phyloP scores from a whole-genome alignment of 2,329 filamentous ascomycete species.

The Calcarisporium arbuscula region DNA sequence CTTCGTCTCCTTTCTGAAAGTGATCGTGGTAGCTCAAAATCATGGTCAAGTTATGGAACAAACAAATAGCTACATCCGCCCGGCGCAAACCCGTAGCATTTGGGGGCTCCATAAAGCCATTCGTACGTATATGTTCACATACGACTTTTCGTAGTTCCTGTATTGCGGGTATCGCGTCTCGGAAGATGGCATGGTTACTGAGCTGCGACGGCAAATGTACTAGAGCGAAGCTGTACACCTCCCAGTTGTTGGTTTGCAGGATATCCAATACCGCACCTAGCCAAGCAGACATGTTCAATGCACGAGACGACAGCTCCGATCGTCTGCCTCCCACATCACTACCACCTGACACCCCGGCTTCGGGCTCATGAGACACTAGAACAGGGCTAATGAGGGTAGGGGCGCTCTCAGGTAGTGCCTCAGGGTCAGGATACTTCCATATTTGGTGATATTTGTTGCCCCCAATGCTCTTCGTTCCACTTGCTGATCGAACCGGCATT shows the following conservation, averaged over 20 bases:
- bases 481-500: conserved; percentile 34
- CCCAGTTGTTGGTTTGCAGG: conserved; percentile 71
- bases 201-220: conserved; percentile 83
- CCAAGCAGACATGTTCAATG: conserved; percentile 61
- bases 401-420: conserved; percentile 45
- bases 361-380: conserved; percentile 33
- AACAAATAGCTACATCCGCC: conserved; percentile 79
- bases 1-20: conserved; percentile 78
- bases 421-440: conserved; percentile 52
- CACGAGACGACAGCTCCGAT: conserved; percentile 28
- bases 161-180: conserved; percentile 65
- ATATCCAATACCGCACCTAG: conserved; percentile 70
- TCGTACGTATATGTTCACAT: conserved; percentile 75
- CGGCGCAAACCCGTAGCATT: conserved; percentile 72
- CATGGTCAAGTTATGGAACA: conserved; percentile 82
- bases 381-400: conserved; percentile 43
- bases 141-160: conserved; percentile 67
- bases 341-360: conserved; percentile 5
- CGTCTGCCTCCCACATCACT: conserved; percentile 12
- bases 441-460: conserved; percentile 38
- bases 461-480: conserved; percentile 26
- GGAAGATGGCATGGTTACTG: conserved; percentile 82
- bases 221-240: conserved; percentile 84
- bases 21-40: conserved; percentile 85
- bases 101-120: conserved; percentile 76